phyloP scores from a whole-genome alignment of 1,284 basidiomycete genomes.

The Heterobasidion parviporum region DNA sequence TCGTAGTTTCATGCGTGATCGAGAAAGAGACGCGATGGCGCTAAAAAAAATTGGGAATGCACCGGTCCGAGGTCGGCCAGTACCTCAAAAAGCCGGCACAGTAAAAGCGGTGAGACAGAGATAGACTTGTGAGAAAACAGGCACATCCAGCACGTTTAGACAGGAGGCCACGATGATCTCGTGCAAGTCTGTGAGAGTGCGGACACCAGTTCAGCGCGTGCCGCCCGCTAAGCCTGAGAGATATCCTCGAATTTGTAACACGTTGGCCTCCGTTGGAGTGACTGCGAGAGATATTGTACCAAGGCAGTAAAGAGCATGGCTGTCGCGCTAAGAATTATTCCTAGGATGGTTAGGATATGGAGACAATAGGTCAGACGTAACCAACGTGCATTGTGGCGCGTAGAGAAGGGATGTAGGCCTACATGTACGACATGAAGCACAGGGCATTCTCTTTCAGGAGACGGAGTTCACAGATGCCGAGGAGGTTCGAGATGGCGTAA shows the following conservation, averaged over 20 bases:
- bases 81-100: not conserved
- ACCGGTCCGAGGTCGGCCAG: not conserved
- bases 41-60: not conserved
- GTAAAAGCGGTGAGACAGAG: not conserved
- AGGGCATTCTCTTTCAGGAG: too few species aligned
- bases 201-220: not conserved
- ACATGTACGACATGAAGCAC: too few species aligned
- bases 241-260: not conserved
- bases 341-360: too few species aligned
- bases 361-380: too few species aligned
- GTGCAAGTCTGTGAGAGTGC: slow-evolving; percentile 2
- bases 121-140: slow-evolving; percentile 3
- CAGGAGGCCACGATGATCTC: not conserved
- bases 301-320: not conserved
- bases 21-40: not conserved
- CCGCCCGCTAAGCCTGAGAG: not conserved
- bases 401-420: too few species aligned
- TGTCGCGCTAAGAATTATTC: not conserved
- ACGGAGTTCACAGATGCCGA: too few species aligned
- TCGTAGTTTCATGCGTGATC: too few species aligned
- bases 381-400: too few species aligned
- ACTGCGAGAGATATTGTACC: not conserved
- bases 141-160: not conserved
- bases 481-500: too few species aligned
- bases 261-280: not conserved